A percentile compares a stretch with the other conserved stretches of the same genome.
phyloP scores from a whole-genome alignment of 1,139 yeast genomes.

The Wickerhamomyces sp. region DNA sequence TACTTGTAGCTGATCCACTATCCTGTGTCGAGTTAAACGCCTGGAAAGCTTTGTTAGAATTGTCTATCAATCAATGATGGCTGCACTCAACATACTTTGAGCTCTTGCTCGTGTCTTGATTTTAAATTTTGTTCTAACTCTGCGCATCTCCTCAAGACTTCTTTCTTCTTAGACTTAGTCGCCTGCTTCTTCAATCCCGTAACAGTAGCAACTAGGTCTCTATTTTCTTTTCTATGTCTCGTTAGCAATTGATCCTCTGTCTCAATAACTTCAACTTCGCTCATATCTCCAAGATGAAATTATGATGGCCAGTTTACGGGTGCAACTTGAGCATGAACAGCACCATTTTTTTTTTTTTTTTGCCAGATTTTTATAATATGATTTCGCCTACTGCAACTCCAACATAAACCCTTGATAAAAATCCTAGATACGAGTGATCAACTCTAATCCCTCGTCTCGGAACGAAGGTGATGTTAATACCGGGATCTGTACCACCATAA shows the following conservation, averaged over 20 bases:
- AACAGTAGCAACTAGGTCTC: conserved; percentile 58
- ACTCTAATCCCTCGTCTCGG: no score
- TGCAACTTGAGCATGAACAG: no score
- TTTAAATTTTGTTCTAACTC: conserved; percentile 54
- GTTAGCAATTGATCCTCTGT: conserved; percentile 49
- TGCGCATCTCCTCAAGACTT: conserved; percentile 47
- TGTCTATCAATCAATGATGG: neutral
- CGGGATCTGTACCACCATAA: no score
- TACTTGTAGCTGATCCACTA: conserved; percentile 6
- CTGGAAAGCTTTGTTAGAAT: conserved; percentile 4
- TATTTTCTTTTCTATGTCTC: conserved; percentile 64
- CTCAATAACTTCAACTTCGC: conserved; percentile 20
- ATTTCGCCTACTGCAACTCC: no score
- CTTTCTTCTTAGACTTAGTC: conserved; percentile 69
- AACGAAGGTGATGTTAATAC: no score
- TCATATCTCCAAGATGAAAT: no score
- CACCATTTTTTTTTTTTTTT: no score
- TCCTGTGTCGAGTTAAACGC: neutral
- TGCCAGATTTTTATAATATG: no score
- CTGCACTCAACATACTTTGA: conserved; percentile 23
- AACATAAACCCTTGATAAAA: no score
- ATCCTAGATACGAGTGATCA: no score
- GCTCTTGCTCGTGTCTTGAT: conserved; percentile 47
- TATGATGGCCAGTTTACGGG: no score
- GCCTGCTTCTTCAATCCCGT: conserved; percentile 83